These are phyloP conservation scores for Suhomyces anneliseae DNA, from an alignment of 1,139 yeast genomes.

Conservation along the genomic window DNA sequence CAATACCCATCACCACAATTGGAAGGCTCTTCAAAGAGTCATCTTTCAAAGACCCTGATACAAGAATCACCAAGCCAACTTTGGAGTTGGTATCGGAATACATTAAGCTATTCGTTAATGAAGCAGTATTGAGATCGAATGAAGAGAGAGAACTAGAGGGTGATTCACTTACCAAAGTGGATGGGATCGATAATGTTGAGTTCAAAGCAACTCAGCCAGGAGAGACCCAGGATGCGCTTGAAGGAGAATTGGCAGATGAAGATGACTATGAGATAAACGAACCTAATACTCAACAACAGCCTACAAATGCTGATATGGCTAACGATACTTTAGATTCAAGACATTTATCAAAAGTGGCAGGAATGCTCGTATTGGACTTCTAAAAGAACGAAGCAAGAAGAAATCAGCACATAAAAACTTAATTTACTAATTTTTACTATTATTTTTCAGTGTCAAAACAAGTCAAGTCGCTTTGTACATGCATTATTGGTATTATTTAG, in stretches of 20 bases:
- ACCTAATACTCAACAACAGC: conserved; percentile 22
- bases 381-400: conserved; percentile 13
- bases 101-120: conserved; percentile 58
- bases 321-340: conserved; percentile 49
- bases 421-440: too few relatives aligned
- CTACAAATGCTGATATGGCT: conserved; percentile 15
- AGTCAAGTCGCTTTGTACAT: too few relatives aligned
- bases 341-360: conserved; percentile 55
- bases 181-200: conserved; percentile 32
- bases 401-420: too few relatives aligned
- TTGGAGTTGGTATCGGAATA: conserved; percentile 56
- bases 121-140: conserved; percentile 62
- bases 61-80: conserved; percentile 51
- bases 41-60: conserved; percentile 48
- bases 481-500: neutral
- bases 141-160: conserved; percentile 47
- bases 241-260: conserved; percentile 10
- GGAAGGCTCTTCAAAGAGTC: conserved; percentile 56
- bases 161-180: conserved; percentile 25
- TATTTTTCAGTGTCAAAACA: too few relatives aligned
- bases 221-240: conserved; percentile 8
- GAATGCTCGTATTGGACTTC: conserved; percentile 57
- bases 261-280: conserved; percentile 18
- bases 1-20: conserved; percentile 44
- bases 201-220: conserved; percentile 10